Evolutionary conservation across 2,329 filamentous ascomycete species (phyloP).

Genomic region (Neobulgaria alba): DNA sequence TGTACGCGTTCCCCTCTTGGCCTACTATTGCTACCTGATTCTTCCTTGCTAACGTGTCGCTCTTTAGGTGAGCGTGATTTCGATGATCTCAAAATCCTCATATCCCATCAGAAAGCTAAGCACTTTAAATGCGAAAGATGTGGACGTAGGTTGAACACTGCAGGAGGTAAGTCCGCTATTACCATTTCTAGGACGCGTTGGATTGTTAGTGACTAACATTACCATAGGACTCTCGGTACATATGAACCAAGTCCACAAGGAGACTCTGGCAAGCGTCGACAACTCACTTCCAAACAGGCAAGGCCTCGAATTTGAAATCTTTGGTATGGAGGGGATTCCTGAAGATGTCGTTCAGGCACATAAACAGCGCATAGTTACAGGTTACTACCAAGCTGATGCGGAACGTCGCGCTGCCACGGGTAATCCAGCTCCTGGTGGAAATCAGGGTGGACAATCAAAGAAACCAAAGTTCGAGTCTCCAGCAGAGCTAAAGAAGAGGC

Average conservation of each 20-base stretch:
- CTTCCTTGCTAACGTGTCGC: constrained; percentile 3
- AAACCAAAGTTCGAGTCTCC: constrained; percentile 66
- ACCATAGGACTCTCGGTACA: constrained; percentile 78
- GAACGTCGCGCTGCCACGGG: constrained; percentile 76
- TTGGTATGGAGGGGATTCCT: constrained; percentile 95
- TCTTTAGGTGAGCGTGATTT: constrained; percentile 79
- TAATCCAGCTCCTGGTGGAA: constrained; percentile 59
- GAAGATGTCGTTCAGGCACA: constrained; percentile 76
- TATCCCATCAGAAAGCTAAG: constrained; percentile 97
- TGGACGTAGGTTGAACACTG: constrained; percentile 80
- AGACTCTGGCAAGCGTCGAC: constrained; percentile 76
- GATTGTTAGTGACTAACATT: constrained; percentile 8
- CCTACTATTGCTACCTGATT: constrained; percentile 1
- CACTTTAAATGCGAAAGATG: constrained; percentile 97
- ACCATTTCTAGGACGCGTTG: constrained; percentile 8
- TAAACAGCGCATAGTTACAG: constrained; percentile 75
- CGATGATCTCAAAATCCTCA: constrained; percentile 92
- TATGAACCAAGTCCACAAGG: constrained; percentile 98
- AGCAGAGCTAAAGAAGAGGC: constrained; percentile 69
- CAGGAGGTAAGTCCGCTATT: constrained; percentile 59
- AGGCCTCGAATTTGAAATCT: constrained; percentile 87
- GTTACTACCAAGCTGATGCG: constrained; percentile 77
- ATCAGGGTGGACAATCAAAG: constrained; percentile 56
- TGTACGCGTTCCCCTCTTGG: constrained; percentile 41
- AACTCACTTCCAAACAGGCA: constrained; percentile 85